These are phyloP conservation scores for Lentinus tigrinus DNA, from an alignment of 768 basidiomycete genomes.

Conservation along the genomic window DNA sequence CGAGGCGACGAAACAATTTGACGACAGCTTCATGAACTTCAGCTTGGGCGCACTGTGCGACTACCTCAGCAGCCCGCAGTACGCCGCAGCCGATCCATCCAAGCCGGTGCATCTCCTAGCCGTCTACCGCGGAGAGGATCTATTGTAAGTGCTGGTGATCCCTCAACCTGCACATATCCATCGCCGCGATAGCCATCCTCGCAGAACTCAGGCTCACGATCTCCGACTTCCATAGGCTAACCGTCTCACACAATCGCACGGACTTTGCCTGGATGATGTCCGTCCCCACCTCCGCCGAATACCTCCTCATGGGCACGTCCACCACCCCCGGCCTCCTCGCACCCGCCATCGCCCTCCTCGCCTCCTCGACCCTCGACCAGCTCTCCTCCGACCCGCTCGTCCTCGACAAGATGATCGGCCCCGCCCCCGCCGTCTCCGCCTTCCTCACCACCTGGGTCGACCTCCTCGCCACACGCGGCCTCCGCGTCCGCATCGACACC, in stretches of 20 bases:
- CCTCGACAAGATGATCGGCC: neutral
- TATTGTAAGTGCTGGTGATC: neutral
- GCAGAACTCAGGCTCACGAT: too few relatives aligned
- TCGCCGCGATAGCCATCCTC: too few relatives aligned
- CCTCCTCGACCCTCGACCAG: neutral
- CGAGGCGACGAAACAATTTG: neutral
- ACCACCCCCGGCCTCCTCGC: neutral
- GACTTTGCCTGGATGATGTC: neutral
- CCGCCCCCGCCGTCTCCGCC: neutral
- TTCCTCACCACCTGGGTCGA: slow-evolving; percentile 10
- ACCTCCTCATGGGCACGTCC: too few relatives aligned
- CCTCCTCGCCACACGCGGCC: neutral
- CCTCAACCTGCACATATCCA: too few relatives aligned
- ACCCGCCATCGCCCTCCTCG: neutral
- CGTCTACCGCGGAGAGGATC: neutral
- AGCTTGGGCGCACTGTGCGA: neutral
- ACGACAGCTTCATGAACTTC: slow-evolving; percentile 1
- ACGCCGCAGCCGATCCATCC: neutral
- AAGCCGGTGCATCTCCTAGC: neutral
- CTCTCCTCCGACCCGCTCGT: neutral
- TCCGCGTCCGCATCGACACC: neutral
- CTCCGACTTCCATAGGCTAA: too few relatives aligned
- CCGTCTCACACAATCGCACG: too few relatives aligned
- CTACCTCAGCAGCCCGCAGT: neutral
- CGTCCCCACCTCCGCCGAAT: neutral